Evolutionary conservation across 2,329 filamentous ascomycete species (phyloP), one percentile per base, ranked within the genome.

Genomic region (Ascochyta koolunga): DNA sequence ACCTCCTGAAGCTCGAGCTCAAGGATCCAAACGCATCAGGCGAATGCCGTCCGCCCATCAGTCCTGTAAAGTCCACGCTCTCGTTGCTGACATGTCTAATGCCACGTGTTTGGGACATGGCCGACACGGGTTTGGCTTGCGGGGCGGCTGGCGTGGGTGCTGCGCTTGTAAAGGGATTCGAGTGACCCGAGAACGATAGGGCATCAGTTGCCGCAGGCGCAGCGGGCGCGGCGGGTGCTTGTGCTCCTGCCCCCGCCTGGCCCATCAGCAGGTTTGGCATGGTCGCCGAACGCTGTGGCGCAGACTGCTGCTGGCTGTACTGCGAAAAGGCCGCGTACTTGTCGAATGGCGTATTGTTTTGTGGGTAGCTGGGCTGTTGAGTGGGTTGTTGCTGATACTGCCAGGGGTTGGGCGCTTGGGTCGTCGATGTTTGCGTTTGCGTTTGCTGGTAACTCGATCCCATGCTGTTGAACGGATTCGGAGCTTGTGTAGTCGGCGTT

Each of bases 11-110:
- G 53, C 76, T 74, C 39, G 88, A 85, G 66, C 88, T 91, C 59
- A 93, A 77, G 44, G 87, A 89, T 2, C 89, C 86, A 80, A 92
- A 93, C 13, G 89, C 89, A 73, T 93, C 89, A 3, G 89, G 89
- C 64, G 89, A 91, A 68, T 92, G 89, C 36, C 89, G 79, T 9
- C 89, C 89, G 64, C 65, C 83, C 72, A 85, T 80, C 35, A 89
- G 83, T 61, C 86, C 81, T 50, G 80, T 84, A 56, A 82, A 82
- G 55, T 80, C 79, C 71, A 90, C 84, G 71, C 89, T 92, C 68
- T 92, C 89, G 42, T 89, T 83, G 65, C 88, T 92, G 15, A 76
- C 72, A 76, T 84, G 75, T 67, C 83, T 61, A 5, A 65, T 24
- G 15, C 59, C 50, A 50, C 61, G 62, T 2, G 58, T 61, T 29